These are phyloP conservation scores for Sporisorium sorghi DNA, from an alignment of 1,284 basidiomycete genomes.

Conservation along the genomic window DNA sequence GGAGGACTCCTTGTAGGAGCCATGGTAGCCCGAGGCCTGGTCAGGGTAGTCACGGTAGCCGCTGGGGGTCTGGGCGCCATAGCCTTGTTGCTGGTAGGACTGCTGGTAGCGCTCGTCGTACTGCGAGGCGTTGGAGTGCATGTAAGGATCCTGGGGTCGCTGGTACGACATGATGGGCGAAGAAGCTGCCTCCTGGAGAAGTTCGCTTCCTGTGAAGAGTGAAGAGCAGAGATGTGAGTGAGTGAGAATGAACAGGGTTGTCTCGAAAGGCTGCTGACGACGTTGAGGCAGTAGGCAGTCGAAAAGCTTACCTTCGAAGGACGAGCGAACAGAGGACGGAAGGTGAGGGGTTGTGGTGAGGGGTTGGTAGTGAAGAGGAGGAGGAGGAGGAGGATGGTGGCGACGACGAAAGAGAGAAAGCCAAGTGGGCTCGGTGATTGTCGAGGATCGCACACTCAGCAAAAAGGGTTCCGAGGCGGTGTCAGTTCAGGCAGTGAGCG, in stretches of 20 bases:
- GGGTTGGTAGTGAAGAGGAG: conserved; percentile 3
- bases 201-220: conserved; percentile 14
- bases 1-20: conserved; percentile 42
- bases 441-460: neutral
- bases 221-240: neutral
- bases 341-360: conserved; percentile 7
- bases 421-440: neutral
- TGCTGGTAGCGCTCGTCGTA: conserved; percentile 63
- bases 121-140: conserved; percentile 64
- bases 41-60: conserved; percentile 54
- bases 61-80: conserved; percentile 15
- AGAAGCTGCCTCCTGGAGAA: conserved; percentile 21
- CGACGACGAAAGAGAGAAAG: conserved; percentile 6
- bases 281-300: neutral
- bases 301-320: conserved; percentile 15
- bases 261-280: neutral
- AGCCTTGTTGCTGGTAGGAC: conserved; percentile 36
- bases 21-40: conserved; percentile 43
- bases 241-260: neutral
- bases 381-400: no score
- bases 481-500: no score
- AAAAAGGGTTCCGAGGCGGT: conserved; percentile 4
- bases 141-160: conserved; percentile 61
- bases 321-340: conserved; percentile 16
- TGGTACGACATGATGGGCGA: conserved; percentile 58